These are phyloP conservation scores for Hordeum pubiflorum DNA, from an alignment of 202 grass and related monocot genomes.

Conservation along the genomic window DNA sequence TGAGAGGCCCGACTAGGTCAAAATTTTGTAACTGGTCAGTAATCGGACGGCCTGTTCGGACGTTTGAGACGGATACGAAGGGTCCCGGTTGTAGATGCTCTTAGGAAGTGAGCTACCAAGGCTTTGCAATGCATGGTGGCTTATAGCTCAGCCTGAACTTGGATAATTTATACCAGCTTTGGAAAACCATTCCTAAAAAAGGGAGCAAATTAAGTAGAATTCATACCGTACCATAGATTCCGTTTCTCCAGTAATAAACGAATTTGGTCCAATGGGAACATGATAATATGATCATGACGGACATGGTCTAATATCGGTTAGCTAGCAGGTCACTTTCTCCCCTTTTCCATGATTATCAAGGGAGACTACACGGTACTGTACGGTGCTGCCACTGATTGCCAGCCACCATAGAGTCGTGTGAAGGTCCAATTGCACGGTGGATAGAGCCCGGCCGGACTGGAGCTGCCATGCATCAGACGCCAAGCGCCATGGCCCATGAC, in stretches of 20 bases:
- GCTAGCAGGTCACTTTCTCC: slow-evolving; percentile 2
- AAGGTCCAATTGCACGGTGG: not conserved
- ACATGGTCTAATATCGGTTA: not conserved
- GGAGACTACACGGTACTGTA: not conserved
- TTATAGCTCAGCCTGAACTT: not conserved
- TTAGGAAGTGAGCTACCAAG: not conserved
- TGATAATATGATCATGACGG: not conserved
- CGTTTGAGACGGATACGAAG: too few relatives aligned
- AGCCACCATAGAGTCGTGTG: not conserved
- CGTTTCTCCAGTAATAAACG: not conserved
- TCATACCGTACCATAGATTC: not conserved
- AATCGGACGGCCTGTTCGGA: too few relatives aligned
- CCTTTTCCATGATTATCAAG: not conserved
- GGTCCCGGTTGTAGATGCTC: not conserved
- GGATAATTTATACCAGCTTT: not conserved
- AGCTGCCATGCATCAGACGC: not conserved
- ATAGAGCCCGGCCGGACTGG: not conserved
- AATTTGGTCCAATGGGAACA: not conserved
- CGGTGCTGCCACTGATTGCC: not conserved
- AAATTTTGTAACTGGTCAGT: too few relatives aligned
- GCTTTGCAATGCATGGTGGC: not conserved
- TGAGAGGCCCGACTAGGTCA: too few relatives aligned
- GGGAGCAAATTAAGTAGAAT: not conserved
- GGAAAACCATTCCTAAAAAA: not conserved
- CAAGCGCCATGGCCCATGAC: not conserved